A percentile compares a stretch with the other conserved stretches of the same genome.
Evolutionary conservation across 2,329 filamentous ascomycete genomes (phyloP).

Genomic region (Hypomyces perniciosus): DNA sequence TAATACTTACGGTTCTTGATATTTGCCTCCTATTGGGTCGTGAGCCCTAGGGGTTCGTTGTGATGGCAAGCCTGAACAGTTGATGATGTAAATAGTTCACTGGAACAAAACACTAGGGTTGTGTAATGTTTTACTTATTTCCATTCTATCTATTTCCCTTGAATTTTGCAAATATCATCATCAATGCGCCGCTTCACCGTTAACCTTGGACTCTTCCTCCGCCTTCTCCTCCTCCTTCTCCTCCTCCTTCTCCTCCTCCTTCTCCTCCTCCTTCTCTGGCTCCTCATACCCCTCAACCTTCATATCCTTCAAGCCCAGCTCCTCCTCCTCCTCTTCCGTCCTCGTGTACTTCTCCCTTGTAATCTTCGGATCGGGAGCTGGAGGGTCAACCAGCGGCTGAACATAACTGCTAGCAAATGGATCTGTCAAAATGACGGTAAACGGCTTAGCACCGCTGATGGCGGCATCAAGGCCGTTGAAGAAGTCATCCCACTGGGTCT

Average conservation of each 20-base stretch:
- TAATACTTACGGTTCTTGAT: too few relatives aligned
- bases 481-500: constrained; percentile 71
- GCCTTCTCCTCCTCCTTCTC: constrained; percentile 25
- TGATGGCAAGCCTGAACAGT: too few relatives aligned
- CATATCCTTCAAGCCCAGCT: constrained; percentile 87
- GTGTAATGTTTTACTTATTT: neutral
- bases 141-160: neutral
- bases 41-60: too few relatives aligned
- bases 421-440: constrained; percentile 78
- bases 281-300: constrained; percentile 78
- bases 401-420: constrained; percentile 91
- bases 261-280: constrained; percentile 25
- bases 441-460: constrained; percentile 72
- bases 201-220: constrained; percentile 4
- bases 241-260: constrained; percentile 37
- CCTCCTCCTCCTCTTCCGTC: constrained; percentile 88
- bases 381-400: constrained; percentile 76
- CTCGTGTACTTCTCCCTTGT: constrained; percentile 75
- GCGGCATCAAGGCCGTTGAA: constrained; percentile 71
- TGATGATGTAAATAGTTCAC: too few relatives aligned
- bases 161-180: neutral
- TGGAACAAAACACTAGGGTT: neutral
- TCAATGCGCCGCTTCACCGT: neutral
- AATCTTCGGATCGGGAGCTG: constrained; percentile 68
- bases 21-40: too few relatives aligned